phyloP scores from a whole-genome alignment of 1,284 basidiomycete species.

The Trichosporon sp. region DNA sequence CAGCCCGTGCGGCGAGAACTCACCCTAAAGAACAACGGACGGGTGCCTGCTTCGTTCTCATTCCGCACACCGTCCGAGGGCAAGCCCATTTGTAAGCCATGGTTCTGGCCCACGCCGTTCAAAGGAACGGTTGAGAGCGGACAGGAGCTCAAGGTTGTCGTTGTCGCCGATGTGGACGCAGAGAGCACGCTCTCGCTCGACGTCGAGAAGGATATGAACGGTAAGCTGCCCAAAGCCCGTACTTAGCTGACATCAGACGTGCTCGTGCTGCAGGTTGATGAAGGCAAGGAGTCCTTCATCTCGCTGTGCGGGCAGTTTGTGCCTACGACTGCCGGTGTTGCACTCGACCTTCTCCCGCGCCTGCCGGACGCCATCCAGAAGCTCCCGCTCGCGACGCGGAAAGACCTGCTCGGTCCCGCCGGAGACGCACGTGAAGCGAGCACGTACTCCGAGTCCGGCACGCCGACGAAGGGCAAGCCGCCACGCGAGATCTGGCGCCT shows the following conservation, averaged over 20 bases:
- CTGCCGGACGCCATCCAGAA: conserved; percentile 37
- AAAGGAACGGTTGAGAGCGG: conserved; percentile 39
- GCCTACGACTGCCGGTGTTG: conserved; percentile 42
- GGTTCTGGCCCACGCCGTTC: conserved; percentile 46
- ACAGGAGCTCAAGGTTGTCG: conserved; percentile 32
- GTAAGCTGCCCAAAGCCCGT: conserved; percentile 24
- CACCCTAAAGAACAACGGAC: conserved; percentile 42
- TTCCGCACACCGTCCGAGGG: conserved; percentile 44
- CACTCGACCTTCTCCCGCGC: conserved; percentile 38
- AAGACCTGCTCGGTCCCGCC: conserved; percentile 29
- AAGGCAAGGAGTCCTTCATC: conserved; percentile 50
- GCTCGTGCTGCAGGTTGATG: conserved; percentile 45
- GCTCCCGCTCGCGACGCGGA: conserved; percentile 37
- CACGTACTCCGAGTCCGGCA: background rate
- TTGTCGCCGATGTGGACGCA: conserved; percentile 39
- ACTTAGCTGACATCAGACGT: conserved; percentile 39
- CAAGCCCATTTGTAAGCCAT: conserved; percentile 47
- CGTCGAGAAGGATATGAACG: conserved; percentile 45
- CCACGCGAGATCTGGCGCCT: conserved; percentile 47
- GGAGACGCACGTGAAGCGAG: background rate
- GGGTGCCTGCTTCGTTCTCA: conserved; percentile 42
- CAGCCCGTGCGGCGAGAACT: conserved; percentile 34
- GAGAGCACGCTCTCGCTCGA: conserved; percentile 25
- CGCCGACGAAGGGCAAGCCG: conserved; percentile 31
- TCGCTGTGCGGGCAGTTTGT: conserved; percentile 44